phyloP scores from a whole-genome alignment of 768 basidiomycete genomes.

The Leccinum broughii region DNA sequence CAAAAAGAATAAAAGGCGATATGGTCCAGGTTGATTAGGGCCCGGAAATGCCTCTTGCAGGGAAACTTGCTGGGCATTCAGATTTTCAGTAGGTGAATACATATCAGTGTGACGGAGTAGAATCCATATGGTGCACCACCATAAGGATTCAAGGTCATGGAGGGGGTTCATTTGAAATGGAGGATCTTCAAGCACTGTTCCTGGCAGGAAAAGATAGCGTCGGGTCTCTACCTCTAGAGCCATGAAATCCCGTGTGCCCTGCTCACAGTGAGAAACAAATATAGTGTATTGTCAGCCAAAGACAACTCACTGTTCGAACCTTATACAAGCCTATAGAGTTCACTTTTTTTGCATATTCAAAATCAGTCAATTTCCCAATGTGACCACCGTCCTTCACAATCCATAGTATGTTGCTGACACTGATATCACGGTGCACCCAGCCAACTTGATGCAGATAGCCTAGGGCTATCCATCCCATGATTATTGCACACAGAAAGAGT shows the following conservation, averaged over 20 bases:
- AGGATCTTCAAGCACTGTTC: background rate
- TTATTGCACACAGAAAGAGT: background rate
- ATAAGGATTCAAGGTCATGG: background rate
- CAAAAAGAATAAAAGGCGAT: too few species aligned
- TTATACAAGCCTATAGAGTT: background rate
- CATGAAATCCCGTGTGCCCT: background rate
- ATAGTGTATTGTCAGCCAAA: background rate
- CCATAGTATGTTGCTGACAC: background rate
- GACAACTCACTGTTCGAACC: conserved; percentile 11
- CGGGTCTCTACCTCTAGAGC: background rate
- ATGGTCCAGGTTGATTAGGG: too few species aligned
- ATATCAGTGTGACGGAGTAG: background rate
- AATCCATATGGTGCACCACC: background rate
- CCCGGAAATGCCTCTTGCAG: too few species aligned
- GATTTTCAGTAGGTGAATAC: background rate
- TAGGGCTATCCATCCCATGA: background rate
- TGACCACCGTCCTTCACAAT: background rate
- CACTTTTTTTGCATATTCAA: conserved; percentile 13
- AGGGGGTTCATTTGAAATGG: background rate
- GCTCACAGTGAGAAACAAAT: background rate
- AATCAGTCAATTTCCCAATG: conserved; percentile 13
- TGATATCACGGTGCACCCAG: conserved; percentile 11
- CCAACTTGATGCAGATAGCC: conserved; percentile 7
- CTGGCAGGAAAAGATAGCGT: background rate
- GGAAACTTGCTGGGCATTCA: too few species aligned